These are phyloP conservation scores for Acidiella bohemica DNA, from an alignment of 495 filamentous ascomycete genomes.

Conservation along the genomic window DNA sequence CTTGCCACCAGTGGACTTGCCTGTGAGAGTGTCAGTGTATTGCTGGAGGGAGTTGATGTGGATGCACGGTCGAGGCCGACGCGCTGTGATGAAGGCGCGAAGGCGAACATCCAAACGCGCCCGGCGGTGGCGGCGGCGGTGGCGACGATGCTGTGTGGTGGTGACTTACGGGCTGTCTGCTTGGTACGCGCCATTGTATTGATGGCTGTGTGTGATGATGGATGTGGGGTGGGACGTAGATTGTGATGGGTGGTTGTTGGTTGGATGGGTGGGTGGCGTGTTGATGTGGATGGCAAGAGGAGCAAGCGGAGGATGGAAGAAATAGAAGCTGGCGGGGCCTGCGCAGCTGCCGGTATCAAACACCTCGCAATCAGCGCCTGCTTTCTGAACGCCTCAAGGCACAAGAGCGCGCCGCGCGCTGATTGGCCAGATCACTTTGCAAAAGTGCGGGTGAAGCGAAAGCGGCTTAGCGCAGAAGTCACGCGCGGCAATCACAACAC, in stretches of 20 bases:
- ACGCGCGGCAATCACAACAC: too few species aligned
- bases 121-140: too few species aligned
- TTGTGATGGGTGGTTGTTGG: slow-evolving; percentile 24
- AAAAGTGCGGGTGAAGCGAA: too few species aligned
- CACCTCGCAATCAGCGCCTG: too few species aligned
- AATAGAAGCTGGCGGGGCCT: too few species aligned
- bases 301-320: too few species aligned
- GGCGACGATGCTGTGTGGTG: too few species aligned
- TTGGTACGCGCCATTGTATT: slow-evolving; percentile 94
- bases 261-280: background rate
- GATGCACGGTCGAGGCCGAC: slow-evolving; percentile 9
- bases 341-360: too few species aligned
- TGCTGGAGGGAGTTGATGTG: background rate
- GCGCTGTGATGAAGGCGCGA: slow-evolving; percentile 5
- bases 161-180: slow-evolving; percentile 89
- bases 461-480: background rate
- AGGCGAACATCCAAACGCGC: too few species aligned
- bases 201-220: slow-evolving; percentile 14
- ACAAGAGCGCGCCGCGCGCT: too few species aligned
- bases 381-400: too few species aligned
- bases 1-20: slow-evolving; percentile 98
- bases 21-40: slow-evolving; percentile 33
- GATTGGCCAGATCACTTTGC: too few species aligned
- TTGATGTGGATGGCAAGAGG: background rate
- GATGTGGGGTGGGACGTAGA: slow-evolving; percentile 26